Evolutionary conservation across 805 yeast genomes (phyloP), one percentile per base, ranked within the genome.

Genomic region (Lachancea lanzarotensis): DNA sequence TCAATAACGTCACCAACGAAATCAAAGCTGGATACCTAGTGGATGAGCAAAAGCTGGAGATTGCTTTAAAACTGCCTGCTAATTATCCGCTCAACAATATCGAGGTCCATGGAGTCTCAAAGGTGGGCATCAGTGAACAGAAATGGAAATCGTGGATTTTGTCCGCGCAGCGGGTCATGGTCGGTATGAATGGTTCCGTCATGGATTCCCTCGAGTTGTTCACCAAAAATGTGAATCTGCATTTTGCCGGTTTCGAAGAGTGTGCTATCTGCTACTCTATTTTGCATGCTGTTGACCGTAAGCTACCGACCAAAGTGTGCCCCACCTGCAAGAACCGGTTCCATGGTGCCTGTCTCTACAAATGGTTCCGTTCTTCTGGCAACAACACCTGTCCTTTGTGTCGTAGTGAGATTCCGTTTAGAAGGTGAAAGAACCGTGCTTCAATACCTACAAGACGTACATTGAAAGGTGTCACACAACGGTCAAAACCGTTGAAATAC

Each of bases 261-360:
- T 93, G 99, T 74, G 95, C 98, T 2, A 89, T 93, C 53, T 93
- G 99, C 63, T 93, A 93, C 63, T 84, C 95, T 13, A 83, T 91
- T 45, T 68, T 93, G 51, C 95, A 90, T 59, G 74, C 74, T 12
- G 89, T 84, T 50, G 96, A 89, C 57, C 86, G 85, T 56, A 83
- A 95, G 7, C 73, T 93, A 46, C 98, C 99, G 6, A 79, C 88
- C 40, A 90, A 88, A 66, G 75, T 75, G 2, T 93, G 99, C 67
- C 72, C 83, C 13, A 89, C 96, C 0, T 93, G 99, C 73, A 79
- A 79, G 58, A 91, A 93, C 71, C 87, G 84, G 62, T 93, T 90
- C 72, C 99, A 93, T 64, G 82, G 96, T 7, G 96, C 93, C 2
- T 93, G 99, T 72, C 70, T 93, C 35, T 90, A 88, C 72, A 86